Percentiles rank a stretch among this genome's conserved stretches.
phyloP scores from a whole-genome alignment of 140 eudicot species.

The Cichorium intybus region DNA sequence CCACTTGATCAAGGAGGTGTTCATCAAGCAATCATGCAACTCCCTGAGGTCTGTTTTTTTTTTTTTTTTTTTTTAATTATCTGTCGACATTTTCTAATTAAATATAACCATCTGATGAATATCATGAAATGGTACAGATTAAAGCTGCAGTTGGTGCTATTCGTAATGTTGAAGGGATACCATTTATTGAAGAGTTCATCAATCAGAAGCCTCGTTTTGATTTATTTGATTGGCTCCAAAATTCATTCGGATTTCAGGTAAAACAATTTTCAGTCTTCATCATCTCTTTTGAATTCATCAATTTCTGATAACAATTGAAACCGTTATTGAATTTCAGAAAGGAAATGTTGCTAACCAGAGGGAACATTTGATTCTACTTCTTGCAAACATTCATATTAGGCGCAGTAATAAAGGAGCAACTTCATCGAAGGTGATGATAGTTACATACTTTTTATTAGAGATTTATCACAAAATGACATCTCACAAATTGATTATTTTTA shows the following conservation, averaged over 20 bases:
- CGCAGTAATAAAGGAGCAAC: conserved; percentile 45
- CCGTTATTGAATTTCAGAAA: conserved; percentile 39
- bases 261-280: not conserved
- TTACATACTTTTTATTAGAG: too few relatives aligned
- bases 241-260: conserved; percentile 86
- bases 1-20: conserved; percentile 95
- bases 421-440: conserved; percentile 47
- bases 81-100: too few relatives aligned
- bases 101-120: conserved; percentile 7
- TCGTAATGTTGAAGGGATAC: conserved; percentile 70
- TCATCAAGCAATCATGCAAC: conserved; percentile 95
- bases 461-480: too few relatives aligned
- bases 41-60: conserved; percentile 67
- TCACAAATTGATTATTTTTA: too few relatives aligned
- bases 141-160: conserved; percentile 79
- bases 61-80: too few relatives aligned
- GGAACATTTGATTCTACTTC: conserved; percentile 89
- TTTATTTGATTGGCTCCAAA: conserved; percentile 92
- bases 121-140: conserved; percentile 49
- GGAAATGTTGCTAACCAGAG: conserved; percentile 92
- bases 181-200: conserved; percentile 67
- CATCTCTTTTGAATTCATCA: not conserved
- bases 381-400: conserved; percentile 80
- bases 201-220: conserved; percentile 42
- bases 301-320: not conserved